Evolutionary conservation across 441 rosid genomes (phyloP), one percentile per base, ranked within the genome.

Genomic region (Syzygium malaccense): DNA sequence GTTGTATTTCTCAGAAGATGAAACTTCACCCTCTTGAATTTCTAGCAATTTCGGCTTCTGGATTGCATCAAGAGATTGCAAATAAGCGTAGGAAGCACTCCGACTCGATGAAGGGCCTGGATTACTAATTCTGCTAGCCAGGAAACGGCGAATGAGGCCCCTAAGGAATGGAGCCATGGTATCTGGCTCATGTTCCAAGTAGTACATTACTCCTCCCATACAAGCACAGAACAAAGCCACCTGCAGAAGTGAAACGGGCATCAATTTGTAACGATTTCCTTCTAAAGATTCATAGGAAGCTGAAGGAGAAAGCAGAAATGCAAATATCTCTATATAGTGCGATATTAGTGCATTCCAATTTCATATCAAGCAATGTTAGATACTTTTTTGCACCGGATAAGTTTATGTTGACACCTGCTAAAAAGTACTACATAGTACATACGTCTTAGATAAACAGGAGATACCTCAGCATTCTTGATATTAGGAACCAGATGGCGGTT

Each of bases 181-280:
- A 88, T 96, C 96, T 1, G 99, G 99, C 86, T 98, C 99, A 83
- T 98, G 87, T 91, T 98, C 99, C 87, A 97, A 92, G 92, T 94
- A 97, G 91, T 98, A 98, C 99, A 97, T 98, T 62, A 98, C 93
- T 92, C 99, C 99, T 92, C 99, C 99, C 98, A 98, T 98, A 92
- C 99, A 98, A 37, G 95, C 97, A 92, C 98, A 96, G 88, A 97
- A 98, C 86, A 98, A 88, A 49, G 97, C 98, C 87, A 98, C 99
- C 99, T 98, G 97, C 26, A 91, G 88, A 57, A 64, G 37, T 68
- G 53, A 92, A 88, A 62, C 66, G 88, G 71, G 25, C 86, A 88
- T 49, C 86, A 19, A 66, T 23, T 78, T 25, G 84, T 78, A 78
- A 78, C 11, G 9, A 78, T 78, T 45, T 78, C 53, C 84, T 45